Conservation (phyloP, 495 filamentous ascomycete species). For the Thozetella sp. region DNA sequence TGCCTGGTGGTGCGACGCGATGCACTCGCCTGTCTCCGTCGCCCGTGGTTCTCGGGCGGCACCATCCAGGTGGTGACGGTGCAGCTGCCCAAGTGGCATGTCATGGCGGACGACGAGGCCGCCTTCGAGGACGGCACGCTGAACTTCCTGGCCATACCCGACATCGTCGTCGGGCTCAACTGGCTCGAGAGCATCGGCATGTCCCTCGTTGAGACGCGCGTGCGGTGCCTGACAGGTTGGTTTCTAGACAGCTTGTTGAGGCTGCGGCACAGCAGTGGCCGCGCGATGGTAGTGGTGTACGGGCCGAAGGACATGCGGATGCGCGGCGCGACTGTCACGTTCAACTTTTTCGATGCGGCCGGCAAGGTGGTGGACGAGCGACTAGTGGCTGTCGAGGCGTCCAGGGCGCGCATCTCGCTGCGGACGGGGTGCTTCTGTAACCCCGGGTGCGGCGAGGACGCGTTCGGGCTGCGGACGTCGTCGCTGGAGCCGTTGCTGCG, state of each 20-base stretch:
- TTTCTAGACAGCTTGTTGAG: conserved; percentile 39
- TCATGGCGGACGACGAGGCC: conserved; percentile 35
- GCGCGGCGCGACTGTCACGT: conserved; percentile 60
- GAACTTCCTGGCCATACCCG: conserved; percentile 60
- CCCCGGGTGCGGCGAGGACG: conserved; percentile 47
- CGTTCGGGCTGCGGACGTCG: conserved; percentile 11
- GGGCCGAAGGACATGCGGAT: conserved; percentile 45
- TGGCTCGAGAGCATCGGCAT: conserved; percentile 20
- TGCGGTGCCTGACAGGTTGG: conserved; percentile 46
- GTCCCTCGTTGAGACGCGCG: conserved; percentile 17
- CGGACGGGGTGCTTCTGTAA: conserved; percentile 66
- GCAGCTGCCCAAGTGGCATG: conserved; percentile 54
- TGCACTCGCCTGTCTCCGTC: conserved; percentile 38
- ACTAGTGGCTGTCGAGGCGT: conserved; percentile 41
- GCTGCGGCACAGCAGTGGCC: conserved; percentile 51
- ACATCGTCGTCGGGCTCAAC: conserved; percentile 52
- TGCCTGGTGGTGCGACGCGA: conserved; percentile 52
- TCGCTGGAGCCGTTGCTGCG: conserved; percentile 8
- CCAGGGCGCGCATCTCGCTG: conserved; percentile 48
- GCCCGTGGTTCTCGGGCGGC: conserved; percentile 62
- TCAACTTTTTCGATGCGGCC: conserved; percentile 50
- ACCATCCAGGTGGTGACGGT: conserved; percentile 57
- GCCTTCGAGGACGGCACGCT: conserved; percentile 65
- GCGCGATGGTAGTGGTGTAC: conserved; percentile 50
- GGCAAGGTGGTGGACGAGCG: conserved; percentile 55